Base-by-base conservation (phyloP, 768 basidiomycete genomes). In the Cystobasidium ongulense region DNA sequence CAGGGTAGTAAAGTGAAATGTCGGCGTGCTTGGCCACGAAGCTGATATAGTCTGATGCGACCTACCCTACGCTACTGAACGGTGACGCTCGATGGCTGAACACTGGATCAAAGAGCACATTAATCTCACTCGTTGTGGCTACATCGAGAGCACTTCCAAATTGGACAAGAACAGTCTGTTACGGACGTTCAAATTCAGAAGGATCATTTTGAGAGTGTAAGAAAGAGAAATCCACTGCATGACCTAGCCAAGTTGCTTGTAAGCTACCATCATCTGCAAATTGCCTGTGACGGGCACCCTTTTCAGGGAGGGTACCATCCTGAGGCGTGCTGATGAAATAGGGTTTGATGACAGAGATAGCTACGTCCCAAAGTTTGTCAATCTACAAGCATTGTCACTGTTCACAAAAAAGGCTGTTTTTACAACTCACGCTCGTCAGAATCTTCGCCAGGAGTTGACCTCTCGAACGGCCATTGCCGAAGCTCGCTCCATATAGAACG, bases 21-120 rank as follows among this genome's bases (percentile, higher is more conserved):
- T 13, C 13, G 43, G 43, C 43, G n/a, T 46, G 43, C 43, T 35
- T 25, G 17, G n/a, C n/a, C n/a, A n/a, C n/a, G n/a, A n/a, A 17
- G 10, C 33, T n/a, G 23, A 15, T 25, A n/a, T 11, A 10, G 62
- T 63, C 29, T 33, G 41, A 46, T 38, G 31, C 25, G 15, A 35
- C 66, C 21, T 17, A 68, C 66, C 66, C 66, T 3, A 53, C 8
- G 27, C 18, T 27, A 35, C 21, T 13, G 21, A 68, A 53, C 13
- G 66, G 66, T 10, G 43, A 50, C 3, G 31, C 66, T 11, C 66
- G 66, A 29, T 39, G 23, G 43, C 50, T 53, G 50, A 68, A 68
- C 38, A 68, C 31, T 13, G 66, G 66, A 31, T 68, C 66, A 27
- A 13, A 68, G 10, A 68, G 66, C 13, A 68, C 66, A 52, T 68